Evolutionary conservation across 768 basidiomycete species (phyloP).

Genomic region (Tylopilus sp.): DNA sequence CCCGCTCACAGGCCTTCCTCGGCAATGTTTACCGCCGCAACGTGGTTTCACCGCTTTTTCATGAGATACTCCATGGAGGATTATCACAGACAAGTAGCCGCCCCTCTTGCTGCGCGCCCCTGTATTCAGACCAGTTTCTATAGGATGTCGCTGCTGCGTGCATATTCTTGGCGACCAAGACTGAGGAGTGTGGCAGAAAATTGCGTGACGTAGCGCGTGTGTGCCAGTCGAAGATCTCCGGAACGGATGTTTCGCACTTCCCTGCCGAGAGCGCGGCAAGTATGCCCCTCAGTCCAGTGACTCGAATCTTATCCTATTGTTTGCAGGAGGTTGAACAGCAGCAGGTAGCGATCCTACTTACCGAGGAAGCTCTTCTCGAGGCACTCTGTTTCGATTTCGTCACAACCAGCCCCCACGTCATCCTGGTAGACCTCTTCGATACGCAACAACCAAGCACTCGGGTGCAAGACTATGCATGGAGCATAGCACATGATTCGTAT

Average conservation of each 20-base stretch:
- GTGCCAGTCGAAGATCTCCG: conserved; percentile 63
- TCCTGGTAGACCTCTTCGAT: conserved; percentile 71
- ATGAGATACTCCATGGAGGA: conserved; percentile 85
- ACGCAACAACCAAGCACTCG: conserved; percentile 42
- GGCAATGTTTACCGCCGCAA: conserved; percentile 82
- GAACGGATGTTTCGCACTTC: conserved; percentile 52
- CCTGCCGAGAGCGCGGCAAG: conserved; percentile 64
- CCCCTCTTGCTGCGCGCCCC: conserved; percentile 5
- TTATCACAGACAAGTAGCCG: conserved; percentile 64
- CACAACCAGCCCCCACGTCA: conserved; percentile 71
- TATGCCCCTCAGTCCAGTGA: conserved; percentile 1
- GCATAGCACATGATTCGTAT: conserved; percentile 84
- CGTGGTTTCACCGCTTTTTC: conserved; percentile 90
- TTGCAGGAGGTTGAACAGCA: conserved; percentile 72
- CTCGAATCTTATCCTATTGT: background rate
- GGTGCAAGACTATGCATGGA: conserved; percentile 79
- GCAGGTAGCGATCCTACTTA: conserved; percentile 63
- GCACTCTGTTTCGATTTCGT: conserved; percentile 85
- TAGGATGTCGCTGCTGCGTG: conserved; percentile 85
- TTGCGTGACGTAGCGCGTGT: conserved; percentile 81
- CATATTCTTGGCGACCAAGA: conserved; percentile 88
- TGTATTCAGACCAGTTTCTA: conserved; percentile 5
- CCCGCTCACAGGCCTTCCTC: conserved; percentile 58
- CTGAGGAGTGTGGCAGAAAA: conserved; percentile 85
- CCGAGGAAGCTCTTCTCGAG: conserved; percentile 77